Evolutionary conservation across 495 filamentous ascomycete genomes (phyloP).

Genomic region (Extremus antarcticus): DNA sequence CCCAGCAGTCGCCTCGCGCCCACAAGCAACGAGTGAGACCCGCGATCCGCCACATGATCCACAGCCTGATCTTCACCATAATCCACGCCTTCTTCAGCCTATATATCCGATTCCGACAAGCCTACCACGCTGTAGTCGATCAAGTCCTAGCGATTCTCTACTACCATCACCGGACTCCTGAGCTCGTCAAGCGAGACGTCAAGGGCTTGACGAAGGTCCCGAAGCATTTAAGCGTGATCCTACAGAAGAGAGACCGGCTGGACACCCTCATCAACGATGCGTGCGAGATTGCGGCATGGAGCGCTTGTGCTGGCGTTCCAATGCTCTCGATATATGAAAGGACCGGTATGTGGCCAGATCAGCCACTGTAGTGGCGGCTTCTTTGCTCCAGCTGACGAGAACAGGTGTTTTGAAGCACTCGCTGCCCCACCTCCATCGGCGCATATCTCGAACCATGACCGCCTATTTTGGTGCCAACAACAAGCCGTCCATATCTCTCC

Average conservation of each 20-base stretch:
- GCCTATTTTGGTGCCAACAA: conserved; percentile 68
- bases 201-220: conserved; percentile 59
- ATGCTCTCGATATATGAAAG: conserved; percentile 82
- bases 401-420: conserved; percentile 77
- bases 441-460: conserved; percentile 60
- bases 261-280: conserved; percentile 81
- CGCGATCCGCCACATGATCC: conserved; percentile 54
- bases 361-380: no score
- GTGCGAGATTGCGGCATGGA: conserved; percentile 85
- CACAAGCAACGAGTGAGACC: conserved; percentile 44
- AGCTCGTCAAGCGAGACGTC: conserved; percentile 84
- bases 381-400: not conserved
- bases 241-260: conserved; percentile 37
- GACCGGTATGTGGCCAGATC: conserved; percentile 75
- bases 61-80: conserved; percentile 57
- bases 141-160: conserved; percentile 67
- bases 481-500: conserved; percentile 52
- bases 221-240: conserved; percentile 74
- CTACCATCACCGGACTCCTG: conserved; percentile 88
- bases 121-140: conserved; percentile 65
- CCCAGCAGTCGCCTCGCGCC: not conserved
- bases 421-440: conserved; percentile 63
- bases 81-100: conserved; percentile 77
- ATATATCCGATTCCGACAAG: conserved; percentile 68
- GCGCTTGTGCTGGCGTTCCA: conserved; percentile 72